A percentile compares a stretch with the other conserved stretches of the same genome.
Evolutionary conservation across 306 rosid species (phyloP).

Genomic region (Casuarina glauca): DNA sequence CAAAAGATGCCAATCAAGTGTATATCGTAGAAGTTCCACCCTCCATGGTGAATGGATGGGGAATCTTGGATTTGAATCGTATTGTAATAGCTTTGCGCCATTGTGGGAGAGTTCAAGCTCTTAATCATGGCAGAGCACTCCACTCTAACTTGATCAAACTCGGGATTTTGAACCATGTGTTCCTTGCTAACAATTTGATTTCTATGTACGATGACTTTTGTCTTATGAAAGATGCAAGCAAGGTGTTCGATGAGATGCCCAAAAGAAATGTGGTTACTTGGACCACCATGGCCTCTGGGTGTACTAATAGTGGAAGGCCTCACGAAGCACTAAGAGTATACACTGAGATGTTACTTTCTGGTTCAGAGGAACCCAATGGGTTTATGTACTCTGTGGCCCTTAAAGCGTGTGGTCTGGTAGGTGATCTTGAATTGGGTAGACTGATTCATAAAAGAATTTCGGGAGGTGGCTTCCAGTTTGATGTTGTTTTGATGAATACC

Average conservation of each 20-base stretch:
- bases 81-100: conserved; percentile 55
- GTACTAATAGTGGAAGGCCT: conserved; percentile 56
- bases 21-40: background rate
- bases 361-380: conserved; percentile 55
- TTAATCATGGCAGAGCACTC: conserved; percentile 52
- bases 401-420: conserved; percentile 63
- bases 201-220: conserved; percentile 45
- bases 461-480: conserved; percentile 46
- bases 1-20: background rate
- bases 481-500: conserved; percentile 77
- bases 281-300: conserved; percentile 82
- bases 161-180: conserved; percentile 49
- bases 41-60: conserved; percentile 27
- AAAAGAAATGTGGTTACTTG: conserved; percentile 57
- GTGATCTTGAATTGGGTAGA: conserved; percentile 60
- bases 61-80: conserved; percentile 43
- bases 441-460: conserved; percentile 44
- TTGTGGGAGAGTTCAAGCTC: conserved; percentile 47
- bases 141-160: conserved; percentile 59
- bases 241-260: conserved; percentile 73
- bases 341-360: conserved; percentile 44
- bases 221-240: conserved; percentile 44
- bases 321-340: conserved; percentile 52
- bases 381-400: conserved; percentile 79
- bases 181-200: conserved; percentile 58